Evolutionary conservation across 192 early-diverging fungal genomes (phyloP).

Genomic region (Entomortierella lignicola): DNA sequence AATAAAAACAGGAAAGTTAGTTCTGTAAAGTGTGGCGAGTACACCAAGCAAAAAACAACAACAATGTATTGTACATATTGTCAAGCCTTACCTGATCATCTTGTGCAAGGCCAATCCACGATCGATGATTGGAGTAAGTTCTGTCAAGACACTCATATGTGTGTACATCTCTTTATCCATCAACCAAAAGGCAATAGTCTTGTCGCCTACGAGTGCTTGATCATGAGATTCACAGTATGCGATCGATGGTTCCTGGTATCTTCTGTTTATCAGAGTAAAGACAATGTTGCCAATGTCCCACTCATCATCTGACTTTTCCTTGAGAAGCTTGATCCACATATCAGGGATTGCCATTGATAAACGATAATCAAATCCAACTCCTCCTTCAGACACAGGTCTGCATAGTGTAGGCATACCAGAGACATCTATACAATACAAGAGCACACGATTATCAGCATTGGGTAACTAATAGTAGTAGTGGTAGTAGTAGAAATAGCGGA

Average conservation of each 20-base stretch:
- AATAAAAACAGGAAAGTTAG: neutral
- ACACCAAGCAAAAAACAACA: too few species aligned
- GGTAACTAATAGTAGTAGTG: neutral
- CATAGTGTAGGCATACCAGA: constrained; percentile 98
- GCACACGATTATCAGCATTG: neutral
- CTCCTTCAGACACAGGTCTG: constrained; percentile 86
- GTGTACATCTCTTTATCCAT: constrained; percentile 99
- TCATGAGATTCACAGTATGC: constrained; percentile 97
- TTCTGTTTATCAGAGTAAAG: constrained; percentile 90
- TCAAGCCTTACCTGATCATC: constrained; percentile 83
- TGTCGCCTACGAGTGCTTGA: constrained; percentile 98
- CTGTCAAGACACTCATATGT: constrained; percentile 86
- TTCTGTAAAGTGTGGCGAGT: too few species aligned
- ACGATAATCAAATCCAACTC: constrained; percentile 97
- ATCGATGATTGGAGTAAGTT: constrained; percentile 91
- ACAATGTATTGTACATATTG: too few species aligned
- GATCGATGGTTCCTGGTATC: constrained; percentile 93
- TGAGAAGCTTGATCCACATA: constrained; percentile 99
- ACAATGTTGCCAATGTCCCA: constrained; percentile 92
- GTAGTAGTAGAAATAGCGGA: too few species aligned
- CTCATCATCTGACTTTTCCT: constrained; percentile 90
- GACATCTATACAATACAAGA: constrained; percentile 72
- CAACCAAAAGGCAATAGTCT: constrained; percentile 98
- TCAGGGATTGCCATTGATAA: constrained; percentile 97
- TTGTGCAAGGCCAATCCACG: constrained; percentile 96